These are phyloP conservation scores for Mortierella sp. DNA, from an alignment of 371 early-diverging fungal species.

Conservation along the genomic window DNA sequence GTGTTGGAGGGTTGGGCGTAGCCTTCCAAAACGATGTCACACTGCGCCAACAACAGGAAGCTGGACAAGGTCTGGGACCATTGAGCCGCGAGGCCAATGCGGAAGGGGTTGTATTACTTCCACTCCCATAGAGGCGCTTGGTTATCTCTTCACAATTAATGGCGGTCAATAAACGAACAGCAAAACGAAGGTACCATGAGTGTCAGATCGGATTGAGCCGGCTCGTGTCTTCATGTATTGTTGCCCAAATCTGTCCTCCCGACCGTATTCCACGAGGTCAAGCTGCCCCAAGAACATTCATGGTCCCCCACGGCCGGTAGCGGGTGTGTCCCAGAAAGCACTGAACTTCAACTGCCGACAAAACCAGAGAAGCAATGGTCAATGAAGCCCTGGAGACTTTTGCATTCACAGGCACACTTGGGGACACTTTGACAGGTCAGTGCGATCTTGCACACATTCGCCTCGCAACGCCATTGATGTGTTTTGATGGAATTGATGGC, in stretches of 20 bases:
- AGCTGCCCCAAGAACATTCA: no score
- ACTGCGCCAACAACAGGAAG: conserved; percentile 27
- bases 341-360: no score
- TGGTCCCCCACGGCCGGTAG: no score
- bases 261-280: background rate
- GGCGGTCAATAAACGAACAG: background rate
- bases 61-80: conserved; percentile 23
- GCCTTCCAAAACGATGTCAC: conserved; percentile 36
- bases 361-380: no score
- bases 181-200: background rate
- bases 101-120: conserved; percentile 35
- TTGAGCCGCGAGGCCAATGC: conserved; percentile 28
- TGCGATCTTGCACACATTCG: no score
- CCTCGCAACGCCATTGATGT: no score
- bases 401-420: no score
- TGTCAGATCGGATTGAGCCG: conserved; percentile 1
- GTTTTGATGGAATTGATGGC: no score
- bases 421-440: no score
- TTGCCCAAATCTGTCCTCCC: background rate
- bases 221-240: background rate
- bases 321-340: no score
- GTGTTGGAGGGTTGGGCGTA: conserved; percentile 40
- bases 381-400: no score
- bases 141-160: background rate
- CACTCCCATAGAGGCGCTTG: conserved; percentile 24